phyloP scores from a whole-genome alignment of 208 protist genomes.

The Wallacemonas sp. region DNA sequence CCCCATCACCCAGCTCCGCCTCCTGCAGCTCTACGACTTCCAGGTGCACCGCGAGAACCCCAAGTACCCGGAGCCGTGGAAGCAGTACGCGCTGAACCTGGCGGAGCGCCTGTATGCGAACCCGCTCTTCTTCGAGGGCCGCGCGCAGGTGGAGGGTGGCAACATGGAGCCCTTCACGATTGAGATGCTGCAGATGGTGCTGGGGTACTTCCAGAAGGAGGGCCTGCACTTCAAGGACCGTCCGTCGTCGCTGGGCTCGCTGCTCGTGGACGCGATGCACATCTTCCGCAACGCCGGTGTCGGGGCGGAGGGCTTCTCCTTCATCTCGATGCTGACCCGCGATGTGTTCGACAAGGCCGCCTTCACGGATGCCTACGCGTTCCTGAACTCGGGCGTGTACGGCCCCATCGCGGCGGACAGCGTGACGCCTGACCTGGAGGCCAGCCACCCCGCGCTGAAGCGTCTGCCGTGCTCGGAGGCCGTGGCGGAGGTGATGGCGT shows the following conservation, averaged over 20 bases:
- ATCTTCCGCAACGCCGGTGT: slow-evolving; percentile 81
- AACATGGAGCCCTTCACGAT: slow-evolving; percentile 83
- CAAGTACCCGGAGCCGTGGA: slow-evolving; percentile 61
- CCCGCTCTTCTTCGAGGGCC: slow-evolving; percentile 84
- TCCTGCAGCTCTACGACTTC: slow-evolving; percentile 85
- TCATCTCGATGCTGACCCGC: slow-evolving; percentile 78
- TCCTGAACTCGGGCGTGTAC: slow-evolving; percentile 47
- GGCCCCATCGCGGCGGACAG: neutral
- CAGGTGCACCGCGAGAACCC: slow-evolving; percentile 55
- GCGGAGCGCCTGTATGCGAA: slow-evolving; percentile 80
- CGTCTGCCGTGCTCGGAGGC: slow-evolving; percentile 44
- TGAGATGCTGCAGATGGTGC: slow-evolving; percentile 76
- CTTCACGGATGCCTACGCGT: slow-evolving; percentile 35
- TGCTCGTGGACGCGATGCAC: slow-evolving; percentile 79
- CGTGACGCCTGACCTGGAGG: slow-evolving; percentile 10
- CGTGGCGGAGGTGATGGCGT: slow-evolving; percentile 69
- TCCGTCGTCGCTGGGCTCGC: slow-evolving; percentile 78
- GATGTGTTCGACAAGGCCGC: slow-evolving; percentile 61
- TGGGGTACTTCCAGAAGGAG: slow-evolving; percentile 75
- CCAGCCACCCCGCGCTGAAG: slow-evolving; percentile 15
- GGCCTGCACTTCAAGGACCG: slow-evolving; percentile 81
- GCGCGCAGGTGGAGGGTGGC: slow-evolving; percentile 51
- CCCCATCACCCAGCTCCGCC: slow-evolving; percentile 79
- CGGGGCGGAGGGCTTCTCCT: slow-evolving; percentile 73
- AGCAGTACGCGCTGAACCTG: slow-evolving; percentile 43